Base-by-base conservation (phyloP, 169 alveolate genomes). In the Plasmodium knowlesi region DNA sequence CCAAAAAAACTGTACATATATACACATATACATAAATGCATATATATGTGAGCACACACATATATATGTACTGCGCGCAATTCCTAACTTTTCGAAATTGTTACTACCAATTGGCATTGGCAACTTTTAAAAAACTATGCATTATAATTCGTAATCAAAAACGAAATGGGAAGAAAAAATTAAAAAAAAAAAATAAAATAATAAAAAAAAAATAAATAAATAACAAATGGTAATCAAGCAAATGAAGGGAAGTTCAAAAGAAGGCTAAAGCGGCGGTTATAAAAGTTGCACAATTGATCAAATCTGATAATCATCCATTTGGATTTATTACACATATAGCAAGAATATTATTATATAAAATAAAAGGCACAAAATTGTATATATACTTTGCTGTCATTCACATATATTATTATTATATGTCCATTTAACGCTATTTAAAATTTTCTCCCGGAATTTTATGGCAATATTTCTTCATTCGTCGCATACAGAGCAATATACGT, bases 21-120 rank as follows among this genome's bases (percentile, higher is more conserved):
- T 67, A 67, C 5, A 67, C 37, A 67, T 28, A 67, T 2, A 61
- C 12, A 19, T 61, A 67, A n/a, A n/a, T 19, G 19, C n/a, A 19
- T 34, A 79, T 1, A 25, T 8, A 67, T 3, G n/a, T 67, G n/a
- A 8, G n/a, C 37, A 22, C 10, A 67, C 9, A 67, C 37, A 67
- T 25, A 67, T 39, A 39, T 25, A 67, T 61, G 19, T 67, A 67
- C 37, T 25, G 30, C 32, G 76, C 28, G 16, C 37, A 67, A 67
- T 19, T 22, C n/a, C 37, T 67, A 67, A 67, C 76, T 22, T 67
- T 22, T 22, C 76, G 39, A 67, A 28, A 25, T 67, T 34, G 37
- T 67, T n/a, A 67, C 76, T 22, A 34, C 72, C 86, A n/a, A n/a
- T n/a, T n/a, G n/a, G n/a, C n/a, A 81, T 43, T 81, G 53, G 28